Evolutionary conservation across 1,284 basidiomycete genomes (phyloP), one percentile per base, ranked within the genome.

Genomic region (Heterobasidion parviporum): DNA sequence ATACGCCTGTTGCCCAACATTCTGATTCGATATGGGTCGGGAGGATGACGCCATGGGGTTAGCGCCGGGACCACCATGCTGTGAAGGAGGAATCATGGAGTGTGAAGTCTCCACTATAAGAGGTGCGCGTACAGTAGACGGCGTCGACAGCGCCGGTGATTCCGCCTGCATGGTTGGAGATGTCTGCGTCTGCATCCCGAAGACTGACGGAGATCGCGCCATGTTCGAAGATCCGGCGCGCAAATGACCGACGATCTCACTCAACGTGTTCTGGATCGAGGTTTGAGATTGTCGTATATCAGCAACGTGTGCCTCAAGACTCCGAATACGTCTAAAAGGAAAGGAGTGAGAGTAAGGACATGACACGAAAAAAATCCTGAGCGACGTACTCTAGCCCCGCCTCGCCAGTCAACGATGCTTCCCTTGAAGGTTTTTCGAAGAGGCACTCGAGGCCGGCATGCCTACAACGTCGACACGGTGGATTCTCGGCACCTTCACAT

Each of bases 401-500:
- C 74, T 89, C 89, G 57, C 91, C 91, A 2, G 91, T 89, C 50
- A 91, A 77, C 56, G 85, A 88, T 15, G 88, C 86, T 67, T 92
- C 89, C 62, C 89, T 80, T 10, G 86, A 85, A 3, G 92, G 92
- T 61, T 94, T 94, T 68, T 94, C 92, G 64, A 95, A 94, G 16
- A 94, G 78, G 73, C 92, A 95, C 52, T 90, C 87, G 16, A 93
- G 78, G 7, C 89, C 86, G 20, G 88, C 85, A 63, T 92, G 89
- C 50, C 88, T 80, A 70, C 93, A 96, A 43, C 93, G 82, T 65
- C 89, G 86, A 71, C 93, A 96, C 16, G 93, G 93, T 33, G 92
- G 92, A 62, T 89, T 90, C 69, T 94, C 92, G 48, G 92, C 92
- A 6, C 90, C 91, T 74, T 94, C 89, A 64, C 89, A 92, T 62